Evolutionary conservation across 345 rosid genomes (phyloP), one percentile per base, ranked within the genome.

Genomic region (Arabis hirsuta): DNA sequence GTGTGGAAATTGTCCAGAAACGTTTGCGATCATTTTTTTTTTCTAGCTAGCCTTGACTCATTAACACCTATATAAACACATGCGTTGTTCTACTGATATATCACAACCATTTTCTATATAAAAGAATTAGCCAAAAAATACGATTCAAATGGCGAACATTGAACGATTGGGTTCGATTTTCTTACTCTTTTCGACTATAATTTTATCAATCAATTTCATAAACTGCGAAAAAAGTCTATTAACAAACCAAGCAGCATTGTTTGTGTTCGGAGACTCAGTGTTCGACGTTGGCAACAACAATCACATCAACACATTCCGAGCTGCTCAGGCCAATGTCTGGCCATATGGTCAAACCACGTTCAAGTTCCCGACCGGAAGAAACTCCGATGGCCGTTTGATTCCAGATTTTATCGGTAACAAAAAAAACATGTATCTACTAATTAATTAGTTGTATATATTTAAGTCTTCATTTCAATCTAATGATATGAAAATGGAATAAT

Each of bases 201-300:
- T 5, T 6, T 54, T n/a, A 34, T 63, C 56, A 2, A 36, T 73
- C 57, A 63, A 6, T 27, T 27, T n/a, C 4, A 61, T 65, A 22
- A 73, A 31, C 20, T 53, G 73, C n/a, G 54, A 72, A 5, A 50
- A 57, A 27, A 36, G 3, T 27, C 61, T 60, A 9, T 6, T 70
- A 11, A 65, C 72, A 27, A 76, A 80, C 4, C 77, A 79, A 36
- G 76, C 66, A 8, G 81, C 84, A 14, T 69, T 78, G 24, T 81
- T 81, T 44, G 31, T 84, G 19, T 82, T 81, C 6, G 86, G 87
- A 27, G 90, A 85, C 50, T 87, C 88, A 1, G 3, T 78, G 1
- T 81, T 82, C 58, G 87, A 82, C 64, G 63, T 77, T 9, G 84
- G 88, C 56, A 84, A 82, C 53, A 80, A 85, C 59, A 81, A 84